phyloP scores from a whole-genome alignment of 306 rosid genomes.

The Vigna nakashimae region DNA sequence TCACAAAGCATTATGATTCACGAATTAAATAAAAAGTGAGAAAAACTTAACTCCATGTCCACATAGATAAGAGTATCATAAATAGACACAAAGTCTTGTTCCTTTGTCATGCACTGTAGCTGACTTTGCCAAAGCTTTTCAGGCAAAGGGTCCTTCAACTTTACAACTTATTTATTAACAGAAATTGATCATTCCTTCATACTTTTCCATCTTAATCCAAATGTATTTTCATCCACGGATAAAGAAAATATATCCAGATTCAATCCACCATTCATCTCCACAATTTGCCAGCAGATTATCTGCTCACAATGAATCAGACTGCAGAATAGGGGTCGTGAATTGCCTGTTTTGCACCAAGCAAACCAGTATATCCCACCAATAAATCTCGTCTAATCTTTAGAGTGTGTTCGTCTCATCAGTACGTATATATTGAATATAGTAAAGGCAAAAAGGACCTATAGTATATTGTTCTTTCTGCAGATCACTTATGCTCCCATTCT shows the following conservation, averaged over 20 bases:
- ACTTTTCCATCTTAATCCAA: not conserved
- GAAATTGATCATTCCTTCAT: slow-evolving; percentile 2
- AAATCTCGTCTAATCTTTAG: not conserved
- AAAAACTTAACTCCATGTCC: too few species aligned
- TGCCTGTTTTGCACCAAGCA: not conserved
- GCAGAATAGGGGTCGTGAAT: not conserved
- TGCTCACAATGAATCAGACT: slow-evolving; percentile 2
- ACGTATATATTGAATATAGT: slow-evolving; percentile 8
- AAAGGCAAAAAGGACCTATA: slow-evolving; percentile 11
- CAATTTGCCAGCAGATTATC: slow-evolving; percentile 20
- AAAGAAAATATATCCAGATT: slow-evolving; percentile 18
- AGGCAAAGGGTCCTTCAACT: slow-evolving; percentile 13
- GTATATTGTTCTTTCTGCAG: not conserved
- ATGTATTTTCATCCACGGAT: slow-evolving; percentile 5
- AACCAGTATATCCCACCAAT: not conserved
- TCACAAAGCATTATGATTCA: not conserved
- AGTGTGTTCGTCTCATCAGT: not conserved
- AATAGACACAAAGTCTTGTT: too few species aligned
- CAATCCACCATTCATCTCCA: slow-evolving; percentile 16
- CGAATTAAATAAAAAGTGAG: not conserved
- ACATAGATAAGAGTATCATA: too few species aligned
- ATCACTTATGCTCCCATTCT: slow-evolving; percentile 1
- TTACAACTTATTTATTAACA: slow-evolving; percentile 6
- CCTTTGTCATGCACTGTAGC: not conserved
- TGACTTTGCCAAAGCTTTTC: slow-evolving; percentile 12